These are phyloP conservation scores for Perkinsus olseni DNA, from an alignment of 169 alveolate genomes.

Conservation along the genomic window DNA sequence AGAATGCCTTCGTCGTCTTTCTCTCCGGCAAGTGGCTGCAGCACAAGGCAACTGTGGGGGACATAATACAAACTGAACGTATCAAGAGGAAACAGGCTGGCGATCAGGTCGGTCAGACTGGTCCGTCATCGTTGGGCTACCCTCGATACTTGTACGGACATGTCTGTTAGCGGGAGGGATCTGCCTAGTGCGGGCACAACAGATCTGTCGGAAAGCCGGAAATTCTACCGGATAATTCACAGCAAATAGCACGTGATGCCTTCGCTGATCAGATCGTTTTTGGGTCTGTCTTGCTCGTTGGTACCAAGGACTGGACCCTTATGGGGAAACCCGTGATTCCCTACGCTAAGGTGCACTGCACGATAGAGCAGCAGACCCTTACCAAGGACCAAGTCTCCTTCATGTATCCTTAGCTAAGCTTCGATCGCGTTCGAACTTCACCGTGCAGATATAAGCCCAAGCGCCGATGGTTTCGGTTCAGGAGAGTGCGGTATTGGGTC, in stretches of 20 bases:
- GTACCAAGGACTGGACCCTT: constrained; percentile 65
- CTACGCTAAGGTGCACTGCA: constrained; percentile 67
- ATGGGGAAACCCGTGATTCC: constrained; percentile 81
- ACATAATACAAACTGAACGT: constrained; percentile 67
- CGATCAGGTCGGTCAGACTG: background rate
- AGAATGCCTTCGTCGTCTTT: background rate
- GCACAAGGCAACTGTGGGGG: constrained; percentile 64
- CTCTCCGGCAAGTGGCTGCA: constrained; percentile 4
- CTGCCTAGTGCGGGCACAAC: too few species aligned
- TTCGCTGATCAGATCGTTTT: constrained; percentile 53
- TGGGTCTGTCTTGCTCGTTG: constrained; percentile 70
- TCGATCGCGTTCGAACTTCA: too few species aligned
- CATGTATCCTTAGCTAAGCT: too few species aligned
- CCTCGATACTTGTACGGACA: too few species aligned
- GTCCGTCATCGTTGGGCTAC: too few species aligned
- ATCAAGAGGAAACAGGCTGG: constrained; percentile 63
- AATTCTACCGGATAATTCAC: too few species aligned
- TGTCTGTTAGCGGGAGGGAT: too few species aligned
- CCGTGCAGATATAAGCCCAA: background rate
- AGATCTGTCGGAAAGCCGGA: too few species aligned
- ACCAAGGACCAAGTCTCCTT: constrained; percentile 68
- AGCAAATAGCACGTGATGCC: too few species aligned
- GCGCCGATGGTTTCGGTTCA: background rate
- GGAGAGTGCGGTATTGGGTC: constrained; percentile 65
- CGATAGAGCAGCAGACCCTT: constrained; percentile 70